Percentiles rank a stretch among this genome's conserved stretches.
phyloP scores from a whole-genome alignment of 2,329 filamentous ascomycete species.

The Botrytis sinoallii region DNA sequence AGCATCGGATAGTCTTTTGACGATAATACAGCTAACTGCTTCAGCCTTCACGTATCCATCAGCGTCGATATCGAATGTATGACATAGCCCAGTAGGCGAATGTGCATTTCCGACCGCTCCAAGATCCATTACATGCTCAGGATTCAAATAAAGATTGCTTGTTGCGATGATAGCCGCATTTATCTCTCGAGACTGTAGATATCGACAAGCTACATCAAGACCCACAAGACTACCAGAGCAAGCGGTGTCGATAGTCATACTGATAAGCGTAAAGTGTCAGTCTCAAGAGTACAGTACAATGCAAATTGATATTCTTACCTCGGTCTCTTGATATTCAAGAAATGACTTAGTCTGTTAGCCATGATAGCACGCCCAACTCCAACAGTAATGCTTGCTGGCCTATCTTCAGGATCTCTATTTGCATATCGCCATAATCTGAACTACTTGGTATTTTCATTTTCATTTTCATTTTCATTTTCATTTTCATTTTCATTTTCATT shows the following conservation, averaged over 20 bases:
- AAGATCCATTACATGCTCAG: slow-evolving; percentile 22
- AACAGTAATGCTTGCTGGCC: slow-evolving; percentile 13
- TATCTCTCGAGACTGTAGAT: slow-evolving; percentile 39
- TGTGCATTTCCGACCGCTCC: slow-evolving; percentile 10
- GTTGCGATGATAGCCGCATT: slow-evolving; percentile 34
- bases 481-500: too few relatives aligned
- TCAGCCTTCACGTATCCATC: slow-evolving; percentile 17
- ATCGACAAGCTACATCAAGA: slow-evolving; percentile 42
- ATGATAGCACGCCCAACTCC: slow-evolving; percentile 35
- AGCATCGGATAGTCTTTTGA: slow-evolving; percentile 12
- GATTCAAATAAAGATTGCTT: slow-evolving; percentile 31
- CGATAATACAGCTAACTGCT: slow-evolving; percentile 1
- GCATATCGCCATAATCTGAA: slow-evolving; percentile 25
- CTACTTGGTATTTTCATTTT: slow-evolving; percentile 23
- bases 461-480: too few relatives aligned
- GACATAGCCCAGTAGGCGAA: slow-evolving; percentile 13
- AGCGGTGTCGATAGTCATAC: slow-evolving; percentile 56
- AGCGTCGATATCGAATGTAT: slow-evolving; percentile 11
- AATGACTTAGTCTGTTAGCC: slow-evolving; percentile 52
- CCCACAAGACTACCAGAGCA: slow-evolving; percentile 56
- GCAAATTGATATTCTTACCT: slow-evolving; percentile 16
- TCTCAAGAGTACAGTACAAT: neutral
- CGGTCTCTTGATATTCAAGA: slow-evolving; percentile 55
- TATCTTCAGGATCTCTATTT: slow-evolving; percentile 25
- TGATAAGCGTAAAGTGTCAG: slow-evolving; percentile 30